A percentile compares a stretch with the other conserved stretches of the same genome.
These are phyloP conservation scores for Moniliella sp. DNA, from an alignment of 1,284 basidiomycete genomes.

Conservation along the genomic window DNA sequence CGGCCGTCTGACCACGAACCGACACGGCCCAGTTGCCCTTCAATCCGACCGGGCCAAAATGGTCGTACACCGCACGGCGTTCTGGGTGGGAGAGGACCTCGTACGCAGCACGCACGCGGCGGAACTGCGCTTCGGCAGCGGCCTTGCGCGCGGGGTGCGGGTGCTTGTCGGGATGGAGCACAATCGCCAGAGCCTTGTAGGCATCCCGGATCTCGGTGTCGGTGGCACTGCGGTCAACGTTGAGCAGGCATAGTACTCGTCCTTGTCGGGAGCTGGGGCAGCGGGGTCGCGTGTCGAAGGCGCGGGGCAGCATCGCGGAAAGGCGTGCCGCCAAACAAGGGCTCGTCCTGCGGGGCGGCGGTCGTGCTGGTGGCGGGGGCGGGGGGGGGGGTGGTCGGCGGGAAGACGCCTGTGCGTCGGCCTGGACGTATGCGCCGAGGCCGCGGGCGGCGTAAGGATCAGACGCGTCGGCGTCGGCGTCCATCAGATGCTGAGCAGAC, in stretches of 20 bases:
- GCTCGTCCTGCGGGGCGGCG: constrained; percentile 10
- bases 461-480: neutral
- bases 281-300: neutral
- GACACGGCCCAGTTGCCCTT: constrained; percentile 38
- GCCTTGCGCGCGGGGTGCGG: constrained; percentile 42
- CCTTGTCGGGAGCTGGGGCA: neutral
- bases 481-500: too few relatives aligned
- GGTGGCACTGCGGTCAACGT: constrained; percentile 46
- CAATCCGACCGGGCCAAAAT: constrained; percentile 46
- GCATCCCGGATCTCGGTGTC: constrained; percentile 50
- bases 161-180: constrained; percentile 69
- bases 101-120: constrained; percentile 57
- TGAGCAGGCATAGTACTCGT: constrained; percentile 38
- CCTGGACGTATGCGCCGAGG: neutral
- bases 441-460: constrained; percentile 1
- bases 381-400: neutral
- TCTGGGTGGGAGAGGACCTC: constrained; percentile 50
- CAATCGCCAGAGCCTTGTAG: constrained; percentile 48
- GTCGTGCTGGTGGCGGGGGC: neutral
- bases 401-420: neutral
- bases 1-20: constrained; percentile 37
- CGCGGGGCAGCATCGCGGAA: constrained; percentile 6
- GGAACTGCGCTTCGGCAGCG: constrained; percentile 47
- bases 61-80: constrained; percentile 54
- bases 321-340: constrained; percentile 23